Conservation (phyloP, 2,329 filamentous ascomycete species). For the Trichoderma sp. region DNA sequence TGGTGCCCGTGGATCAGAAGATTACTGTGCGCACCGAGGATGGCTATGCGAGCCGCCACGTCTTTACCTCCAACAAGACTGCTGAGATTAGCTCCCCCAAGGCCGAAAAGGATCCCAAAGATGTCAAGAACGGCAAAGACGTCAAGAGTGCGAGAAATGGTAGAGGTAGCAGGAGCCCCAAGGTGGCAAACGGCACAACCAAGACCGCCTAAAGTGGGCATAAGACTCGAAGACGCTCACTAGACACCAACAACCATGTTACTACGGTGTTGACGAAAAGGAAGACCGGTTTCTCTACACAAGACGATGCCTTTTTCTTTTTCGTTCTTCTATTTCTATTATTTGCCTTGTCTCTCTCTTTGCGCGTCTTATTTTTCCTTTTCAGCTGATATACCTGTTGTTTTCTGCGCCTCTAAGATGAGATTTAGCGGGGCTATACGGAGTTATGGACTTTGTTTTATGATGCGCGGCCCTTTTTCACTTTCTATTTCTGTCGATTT, state of each 20-base stretch:
- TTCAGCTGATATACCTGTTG: background rate
- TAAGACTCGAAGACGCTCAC: background rate
- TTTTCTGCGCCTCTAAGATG: background rate
- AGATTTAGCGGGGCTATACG: background rate
- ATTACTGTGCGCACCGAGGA: conserved; percentile 56
- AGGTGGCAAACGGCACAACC: background rate
- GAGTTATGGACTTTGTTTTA: background rate
- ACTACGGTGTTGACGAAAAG: background rate
- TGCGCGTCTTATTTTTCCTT: background rate
- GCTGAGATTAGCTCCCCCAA: background rate
- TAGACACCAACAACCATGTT: background rate
- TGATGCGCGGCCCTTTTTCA: background rate
- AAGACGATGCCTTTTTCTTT: background rate
- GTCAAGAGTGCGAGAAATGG: background rate
- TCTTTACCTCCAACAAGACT: conserved; percentile 39
- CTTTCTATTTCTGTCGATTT: background rate
- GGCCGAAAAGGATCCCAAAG: background rate
- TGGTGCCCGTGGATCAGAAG: conserved; percentile 71
- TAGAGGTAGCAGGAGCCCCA: background rate
- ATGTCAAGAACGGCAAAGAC: background rate
- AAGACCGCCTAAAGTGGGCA: background rate
- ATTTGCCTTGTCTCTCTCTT: background rate
- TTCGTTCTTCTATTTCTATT: background rate
- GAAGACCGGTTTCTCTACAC: background rate
- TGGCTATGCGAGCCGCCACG: conserved; percentile 44